Evolutionary conservation across 2,329 filamentous ascomycete genomes (phyloP).

Genomic region (Microcyclospora tardicrescens): DNA sequence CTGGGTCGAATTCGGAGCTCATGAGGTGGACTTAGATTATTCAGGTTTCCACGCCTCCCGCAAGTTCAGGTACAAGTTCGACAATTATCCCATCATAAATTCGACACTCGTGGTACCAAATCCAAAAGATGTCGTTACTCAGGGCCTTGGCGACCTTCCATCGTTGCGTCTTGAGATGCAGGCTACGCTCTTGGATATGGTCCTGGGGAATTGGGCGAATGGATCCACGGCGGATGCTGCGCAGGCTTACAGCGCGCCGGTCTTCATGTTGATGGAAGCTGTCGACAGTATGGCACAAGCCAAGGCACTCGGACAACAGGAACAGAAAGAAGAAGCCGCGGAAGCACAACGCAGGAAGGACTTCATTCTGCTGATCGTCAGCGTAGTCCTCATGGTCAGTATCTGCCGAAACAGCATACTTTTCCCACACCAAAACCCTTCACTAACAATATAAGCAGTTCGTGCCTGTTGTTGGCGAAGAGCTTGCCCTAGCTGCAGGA

Average conservation of each 20-base stretch:
- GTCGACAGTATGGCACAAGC: slow-evolving; percentile 6
- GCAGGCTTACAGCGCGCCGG: slow-evolving; percentile 4
- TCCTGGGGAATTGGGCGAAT: slow-evolving; percentile 1
- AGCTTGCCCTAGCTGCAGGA: no score
- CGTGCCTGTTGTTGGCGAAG: no score
- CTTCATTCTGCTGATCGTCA: slow-evolving; percentile 6
- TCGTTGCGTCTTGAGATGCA: slow-evolving; percentile 2
- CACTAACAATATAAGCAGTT: no score
- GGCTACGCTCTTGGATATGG: slow-evolving; percentile 4
- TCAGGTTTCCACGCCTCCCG: no score
- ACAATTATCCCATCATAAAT: no score
- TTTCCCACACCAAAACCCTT: no score
- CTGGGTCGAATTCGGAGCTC: no score
- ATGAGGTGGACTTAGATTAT: no score
- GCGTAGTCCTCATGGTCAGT: slow-evolving; percentile 6
- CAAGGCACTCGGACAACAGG: slow-evolving; percentile 3
- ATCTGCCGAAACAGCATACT: no score
- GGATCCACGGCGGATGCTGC: slow-evolving; percentile 3
- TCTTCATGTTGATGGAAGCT: slow-evolving; percentile 6
- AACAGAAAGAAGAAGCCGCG: slow-evolving; percentile 3
- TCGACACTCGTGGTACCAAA: no score
- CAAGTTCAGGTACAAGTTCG: no score
- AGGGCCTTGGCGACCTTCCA: slow-evolving; percentile 3
- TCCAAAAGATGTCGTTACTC: no score
- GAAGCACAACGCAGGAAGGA: slow-evolving; percentile 5